phyloP scores from a whole-genome alignment of 306 rosid genomes.

The apple (Malus domestica) region DNA sequence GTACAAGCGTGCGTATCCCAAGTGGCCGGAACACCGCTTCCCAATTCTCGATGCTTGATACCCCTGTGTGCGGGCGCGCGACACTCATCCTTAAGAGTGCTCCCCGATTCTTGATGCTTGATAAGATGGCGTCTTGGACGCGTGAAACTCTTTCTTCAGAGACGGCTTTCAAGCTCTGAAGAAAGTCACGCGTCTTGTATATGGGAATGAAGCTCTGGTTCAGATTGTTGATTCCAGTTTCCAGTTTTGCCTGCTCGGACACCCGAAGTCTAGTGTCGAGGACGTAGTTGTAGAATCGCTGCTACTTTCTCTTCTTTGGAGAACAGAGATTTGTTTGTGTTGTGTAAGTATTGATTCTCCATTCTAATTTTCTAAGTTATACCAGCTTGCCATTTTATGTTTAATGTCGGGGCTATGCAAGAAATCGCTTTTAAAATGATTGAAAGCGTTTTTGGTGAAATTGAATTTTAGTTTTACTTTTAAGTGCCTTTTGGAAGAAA shows the following conservation, averaged over 20 bases:
- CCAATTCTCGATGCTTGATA: conserved; percentile 45
- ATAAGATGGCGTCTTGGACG: conserved; percentile 19
- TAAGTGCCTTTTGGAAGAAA: too few relatives aligned
- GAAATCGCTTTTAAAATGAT: too few relatives aligned
- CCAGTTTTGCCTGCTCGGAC: conserved; percentile 15
- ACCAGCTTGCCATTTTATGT: neutral
- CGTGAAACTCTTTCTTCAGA: neutral
- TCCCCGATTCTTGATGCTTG: conserved; percentile 47
- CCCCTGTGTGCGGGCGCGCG: neutral
- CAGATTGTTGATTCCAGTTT: conserved; percentile 34
- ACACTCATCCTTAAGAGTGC: neutral
- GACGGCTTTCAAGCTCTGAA: conserved; percentile 18
- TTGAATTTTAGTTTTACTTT: too few relatives aligned
- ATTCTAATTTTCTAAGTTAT: too few relatives aligned
- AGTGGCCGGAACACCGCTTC: conserved; percentile 59
- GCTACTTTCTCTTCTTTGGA: neutral
- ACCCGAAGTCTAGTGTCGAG: neutral
- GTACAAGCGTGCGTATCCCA: conserved; percentile 85
- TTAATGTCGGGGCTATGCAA: too few relatives aligned
- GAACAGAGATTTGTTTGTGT: neutral
- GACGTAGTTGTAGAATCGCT: neutral
- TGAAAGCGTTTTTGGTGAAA: too few relatives aligned
- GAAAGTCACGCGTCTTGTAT: conserved; percentile 24
- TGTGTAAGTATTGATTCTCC: neutral
- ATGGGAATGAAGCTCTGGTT: conserved; percentile 92